Evolutionary conservation across 2,329 filamentous ascomycete genomes (phyloP).

Genomic region (Xylaria multiplex): DNA sequence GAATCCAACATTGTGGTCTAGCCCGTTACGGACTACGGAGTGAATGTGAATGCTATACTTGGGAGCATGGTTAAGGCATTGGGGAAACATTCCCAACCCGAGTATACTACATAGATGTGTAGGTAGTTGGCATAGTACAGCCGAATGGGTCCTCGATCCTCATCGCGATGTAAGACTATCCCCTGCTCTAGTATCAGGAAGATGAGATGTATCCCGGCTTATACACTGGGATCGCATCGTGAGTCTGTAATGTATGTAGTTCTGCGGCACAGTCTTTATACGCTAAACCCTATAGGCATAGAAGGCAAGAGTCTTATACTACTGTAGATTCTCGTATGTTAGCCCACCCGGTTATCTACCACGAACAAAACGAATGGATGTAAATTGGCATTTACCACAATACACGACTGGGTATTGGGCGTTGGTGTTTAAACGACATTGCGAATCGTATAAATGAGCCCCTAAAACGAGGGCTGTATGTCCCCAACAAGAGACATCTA

Average conservation of each 20-base stretch:
- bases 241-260: conserved; percentile 17
- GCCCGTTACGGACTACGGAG: background rate
- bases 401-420: too few species aligned
- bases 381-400: too few species aligned
- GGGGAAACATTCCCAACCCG: background rate
- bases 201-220: conserved; percentile 4
- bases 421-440: too few species aligned
- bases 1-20: background rate
- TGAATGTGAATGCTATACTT: background rate
- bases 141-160: too few species aligned
- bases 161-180: background rate
- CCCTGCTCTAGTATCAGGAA: background rate
- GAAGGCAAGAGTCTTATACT: background rate
- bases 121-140: conserved; percentile 11
- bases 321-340: background rate
- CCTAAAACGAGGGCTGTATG: background rate
- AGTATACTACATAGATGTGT: background rate
- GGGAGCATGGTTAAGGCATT: background rate
- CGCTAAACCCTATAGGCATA: too few species aligned
- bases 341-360: too few species aligned
- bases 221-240: conserved; percentile 12
- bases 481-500: background rate
- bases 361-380: too few species aligned
- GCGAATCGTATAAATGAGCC: too few species aligned
- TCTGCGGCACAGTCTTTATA: conserved; percentile 19